Conservation (phyloP, 2,329 filamentous ascomycete genomes). For the Colletotrichum sp. region DNA sequence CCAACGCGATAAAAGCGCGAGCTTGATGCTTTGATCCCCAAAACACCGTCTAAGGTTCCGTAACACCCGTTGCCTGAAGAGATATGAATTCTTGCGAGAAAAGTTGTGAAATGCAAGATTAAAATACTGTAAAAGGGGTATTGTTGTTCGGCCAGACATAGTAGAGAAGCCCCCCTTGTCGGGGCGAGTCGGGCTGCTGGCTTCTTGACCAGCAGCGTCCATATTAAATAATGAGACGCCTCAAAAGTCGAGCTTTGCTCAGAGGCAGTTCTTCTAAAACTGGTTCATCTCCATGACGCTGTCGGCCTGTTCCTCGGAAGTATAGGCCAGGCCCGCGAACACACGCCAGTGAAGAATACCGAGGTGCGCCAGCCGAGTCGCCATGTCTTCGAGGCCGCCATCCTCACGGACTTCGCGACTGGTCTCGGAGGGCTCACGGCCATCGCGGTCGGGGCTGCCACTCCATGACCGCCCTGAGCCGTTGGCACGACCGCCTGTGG, state of each 20-base stretch:
- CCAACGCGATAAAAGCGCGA: slow-evolving; percentile 1
- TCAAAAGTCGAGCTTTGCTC: not conserved
- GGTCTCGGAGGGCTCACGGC: slow-evolving; percentile 28
- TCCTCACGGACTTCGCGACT: slow-evolving; percentile 54
- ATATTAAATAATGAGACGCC: not conserved
- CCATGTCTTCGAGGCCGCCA: slow-evolving; percentile 67
- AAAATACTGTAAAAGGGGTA: slow-evolving; percentile 22
- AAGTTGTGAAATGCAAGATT: slow-evolving; percentile 16
- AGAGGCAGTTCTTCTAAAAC: slow-evolving; percentile 16
- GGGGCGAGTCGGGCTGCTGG: not conserved
- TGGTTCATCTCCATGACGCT: slow-evolving; percentile 34
- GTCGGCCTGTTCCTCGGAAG: slow-evolving; percentile 40
- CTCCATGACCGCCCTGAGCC: slow-evolving; percentile 40
- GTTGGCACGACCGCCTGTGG: slow-evolving; percentile 55
- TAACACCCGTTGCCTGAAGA: slow-evolving; percentile 1
- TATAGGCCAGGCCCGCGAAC: slow-evolving; percentile 80
- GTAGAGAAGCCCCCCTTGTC: slow-evolving; percentile 3
- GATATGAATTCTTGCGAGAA: slow-evolving; percentile 5
- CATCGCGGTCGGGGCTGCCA: slow-evolving; percentile 30
- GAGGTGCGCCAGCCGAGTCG: slow-evolving; percentile 81
- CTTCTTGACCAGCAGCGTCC: not conserved
- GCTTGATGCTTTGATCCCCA: slow-evolving; percentile 11
- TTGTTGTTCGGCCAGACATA: slow-evolving; percentile 20
- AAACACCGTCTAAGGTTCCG: slow-evolving; percentile 18
- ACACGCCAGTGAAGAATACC: slow-evolving; percentile 89